These are phyloP conservation scores for Margaritispora aquatica DNA, from an alignment of 495 filamentous ascomycete genomes.

Conservation along the genomic window DNA sequence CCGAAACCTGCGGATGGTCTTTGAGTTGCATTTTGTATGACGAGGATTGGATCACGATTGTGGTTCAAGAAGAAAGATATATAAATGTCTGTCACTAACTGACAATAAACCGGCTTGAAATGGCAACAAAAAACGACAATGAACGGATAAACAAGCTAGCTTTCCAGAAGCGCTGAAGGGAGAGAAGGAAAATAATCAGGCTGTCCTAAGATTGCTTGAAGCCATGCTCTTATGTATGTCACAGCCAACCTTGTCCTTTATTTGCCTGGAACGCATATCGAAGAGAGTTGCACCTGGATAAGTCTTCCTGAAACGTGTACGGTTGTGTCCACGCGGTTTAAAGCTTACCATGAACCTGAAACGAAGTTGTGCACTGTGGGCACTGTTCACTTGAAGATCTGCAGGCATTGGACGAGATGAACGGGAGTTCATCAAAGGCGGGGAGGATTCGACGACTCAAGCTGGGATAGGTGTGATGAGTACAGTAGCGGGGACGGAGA, in stretches of 20 bases:
- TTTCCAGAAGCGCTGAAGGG: conserved; percentile 11
- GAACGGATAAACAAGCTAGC: background rate
- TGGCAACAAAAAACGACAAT: background rate
- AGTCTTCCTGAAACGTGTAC: background rate
- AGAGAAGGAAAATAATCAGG: too few relatives aligned
- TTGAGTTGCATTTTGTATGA: conserved; percentile 4
- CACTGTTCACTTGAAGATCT: background rate
- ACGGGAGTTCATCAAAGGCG: background rate
- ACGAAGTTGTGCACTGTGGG: background rate
- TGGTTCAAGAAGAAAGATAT: background rate
- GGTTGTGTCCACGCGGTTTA: background rate
- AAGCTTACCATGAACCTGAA: conserved; percentile 4
- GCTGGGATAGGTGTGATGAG: too few relatives aligned
- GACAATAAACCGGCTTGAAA: background rate
- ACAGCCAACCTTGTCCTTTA: background rate
- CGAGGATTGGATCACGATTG: background rate
- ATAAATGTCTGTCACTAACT: background rate
- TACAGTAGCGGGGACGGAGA: too few relatives aligned
- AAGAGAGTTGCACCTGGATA: background rate
- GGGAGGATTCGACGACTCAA: background rate
- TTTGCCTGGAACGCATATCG: background rate
- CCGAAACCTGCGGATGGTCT: conserved; percentile 3
- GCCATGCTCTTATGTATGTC: background rate
- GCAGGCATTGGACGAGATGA: background rate
- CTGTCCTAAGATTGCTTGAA: too few relatives aligned